These are phyloP conservation scores for Carex sylvatica DNA, from an alignment of 202 grass and related monocot species.

Conservation along the genomic window DNA sequence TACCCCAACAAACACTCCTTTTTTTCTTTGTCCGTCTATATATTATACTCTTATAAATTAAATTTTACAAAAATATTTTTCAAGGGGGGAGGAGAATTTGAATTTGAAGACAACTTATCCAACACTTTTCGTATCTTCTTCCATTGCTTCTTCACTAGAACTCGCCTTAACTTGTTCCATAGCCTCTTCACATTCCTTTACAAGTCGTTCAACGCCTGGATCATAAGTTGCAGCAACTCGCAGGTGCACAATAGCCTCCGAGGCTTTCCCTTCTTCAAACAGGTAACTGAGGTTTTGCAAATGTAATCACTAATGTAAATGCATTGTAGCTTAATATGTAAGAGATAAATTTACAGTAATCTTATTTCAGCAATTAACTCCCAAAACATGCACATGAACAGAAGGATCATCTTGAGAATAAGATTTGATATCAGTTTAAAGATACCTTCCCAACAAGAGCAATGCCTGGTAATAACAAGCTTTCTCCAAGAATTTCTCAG, in stretches of 20 bases:
- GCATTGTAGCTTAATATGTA: not conserved
- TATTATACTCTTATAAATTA: not conserved
- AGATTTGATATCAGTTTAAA: too few relatives aligned
- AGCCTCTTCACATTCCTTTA: constrained; percentile 64
- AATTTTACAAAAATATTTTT: not conserved
- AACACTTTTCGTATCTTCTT: constrained; percentile 18
- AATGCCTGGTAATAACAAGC: too few relatives aligned
- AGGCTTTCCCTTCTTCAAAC: constrained; percentile 51
- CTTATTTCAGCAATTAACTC: not conserved
- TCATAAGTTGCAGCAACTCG: constrained; percentile 60
- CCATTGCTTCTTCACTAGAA: constrained; percentile 13
- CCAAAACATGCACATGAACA: not conserved
- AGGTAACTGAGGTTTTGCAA: constrained; percentile 51
- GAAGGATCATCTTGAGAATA: too few relatives aligned
- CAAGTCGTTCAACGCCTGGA: constrained; percentile 40
- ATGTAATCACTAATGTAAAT: not conserved
- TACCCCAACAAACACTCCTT: not conserved
- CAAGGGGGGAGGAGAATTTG: not conserved
- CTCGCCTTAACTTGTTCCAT: constrained; percentile 18
- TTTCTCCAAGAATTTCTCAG: too few relatives aligned
- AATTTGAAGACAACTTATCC: constrained; percentile 5
- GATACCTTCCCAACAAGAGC: too few relatives aligned
- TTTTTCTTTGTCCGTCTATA: not conserved
- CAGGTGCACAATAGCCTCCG: constrained; percentile 70
- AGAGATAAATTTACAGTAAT: not conserved